Conservation (phyloP, 495 filamentous ascomycete species). For the Terfezia claveryi region DNA sequence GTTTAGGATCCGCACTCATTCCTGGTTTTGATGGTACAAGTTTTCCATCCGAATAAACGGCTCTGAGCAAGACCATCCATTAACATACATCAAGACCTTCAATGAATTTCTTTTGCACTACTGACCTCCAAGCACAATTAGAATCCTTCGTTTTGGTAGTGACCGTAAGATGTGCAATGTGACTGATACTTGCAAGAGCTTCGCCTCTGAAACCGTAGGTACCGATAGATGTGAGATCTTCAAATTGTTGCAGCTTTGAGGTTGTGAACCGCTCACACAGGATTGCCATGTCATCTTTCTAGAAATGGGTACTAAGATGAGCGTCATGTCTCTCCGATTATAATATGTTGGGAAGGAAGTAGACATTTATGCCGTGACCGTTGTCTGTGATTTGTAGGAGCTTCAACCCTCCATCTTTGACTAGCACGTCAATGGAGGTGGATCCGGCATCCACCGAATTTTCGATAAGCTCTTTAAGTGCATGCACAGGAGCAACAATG, state of each 20-base stretch:
- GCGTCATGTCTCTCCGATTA: neutral
- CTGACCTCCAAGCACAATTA: constrained; percentile 54
- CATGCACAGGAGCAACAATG: constrained; percentile 91
- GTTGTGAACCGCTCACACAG: constrained; percentile 95
- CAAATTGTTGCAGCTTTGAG: constrained; percentile 84
- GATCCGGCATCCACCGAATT: constrained; percentile 95
- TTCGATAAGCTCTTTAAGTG: constrained; percentile 91
- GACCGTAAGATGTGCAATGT: constrained; percentile 87
- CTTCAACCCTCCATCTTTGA: constrained; percentile 94
- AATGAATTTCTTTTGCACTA: neutral
- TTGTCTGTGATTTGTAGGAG: constrained; percentile 96
- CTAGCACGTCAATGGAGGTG: constrained; percentile 70
- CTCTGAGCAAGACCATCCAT: constrained; percentile 21
- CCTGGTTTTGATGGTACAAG: constrained; percentile 78
- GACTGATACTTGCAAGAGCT: constrained; percentile 92
- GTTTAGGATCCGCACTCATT: constrained; percentile 68
- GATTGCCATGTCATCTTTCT: constrained; percentile 65
- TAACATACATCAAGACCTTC: neutral
- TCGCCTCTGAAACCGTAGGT: constrained; percentile 97
- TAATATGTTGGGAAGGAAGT: neutral
- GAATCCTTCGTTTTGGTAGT: constrained; percentile 86
- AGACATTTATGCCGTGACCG: constrained; percentile 83
- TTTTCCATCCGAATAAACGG: constrained; percentile 67
- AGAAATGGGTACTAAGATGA: neutral
- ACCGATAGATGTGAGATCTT: constrained; percentile 73